phyloP scores from a whole-genome alignment of 1,139 yeast genomes.

The Taphrina betulina region DNA sequence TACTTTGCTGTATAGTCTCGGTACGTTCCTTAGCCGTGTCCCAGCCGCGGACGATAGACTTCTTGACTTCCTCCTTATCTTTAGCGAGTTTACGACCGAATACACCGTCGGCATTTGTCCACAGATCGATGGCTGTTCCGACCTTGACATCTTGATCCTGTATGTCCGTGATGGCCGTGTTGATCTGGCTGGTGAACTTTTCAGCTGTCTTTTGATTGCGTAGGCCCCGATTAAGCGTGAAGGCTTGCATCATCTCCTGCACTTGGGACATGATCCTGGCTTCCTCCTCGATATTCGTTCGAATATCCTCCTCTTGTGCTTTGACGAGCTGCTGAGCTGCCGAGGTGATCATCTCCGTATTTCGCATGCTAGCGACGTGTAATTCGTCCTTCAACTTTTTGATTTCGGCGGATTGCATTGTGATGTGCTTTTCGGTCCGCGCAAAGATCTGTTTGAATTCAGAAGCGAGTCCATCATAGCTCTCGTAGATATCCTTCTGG shows the following conservation, averaged over 20 bases:
- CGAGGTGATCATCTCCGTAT: constrained; percentile 27
- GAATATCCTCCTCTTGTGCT: constrained; percentile 1
- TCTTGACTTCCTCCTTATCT: constrained; percentile 38
- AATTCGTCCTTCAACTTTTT: constrained; percentile 37
- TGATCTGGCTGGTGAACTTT: not conserved
- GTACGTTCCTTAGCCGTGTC: constrained; percentile 37
- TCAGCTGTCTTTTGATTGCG: not conserved
- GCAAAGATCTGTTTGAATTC: constrained; percentile 39
- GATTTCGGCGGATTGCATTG: constrained; percentile 37
- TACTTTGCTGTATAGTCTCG: constrained; percentile 36
- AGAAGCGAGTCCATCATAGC: constrained; percentile 39
- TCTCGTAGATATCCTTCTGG: constrained; percentile 38
- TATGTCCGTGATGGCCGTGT: not conserved
- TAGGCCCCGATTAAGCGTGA: not conserved
- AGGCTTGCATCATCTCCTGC: constrained; percentile 1
- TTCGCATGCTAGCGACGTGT: constrained; percentile 29
- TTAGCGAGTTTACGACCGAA: constrained; percentile 36
- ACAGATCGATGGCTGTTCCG: constrained; percentile 27
- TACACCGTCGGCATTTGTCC: constrained; percentile 37
- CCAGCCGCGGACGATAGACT: constrained; percentile 36
- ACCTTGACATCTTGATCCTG: not conserved
- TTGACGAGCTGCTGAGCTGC: constrained; percentile 23
- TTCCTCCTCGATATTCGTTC: not conserved
- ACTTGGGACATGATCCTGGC: constrained; percentile 4
- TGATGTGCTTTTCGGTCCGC: constrained; percentile 38